These are phyloP conservation scores for Phytophthora cactorum DNA, from an alignment of 352 stramenopile species.

Conservation along the genomic window DNA sequence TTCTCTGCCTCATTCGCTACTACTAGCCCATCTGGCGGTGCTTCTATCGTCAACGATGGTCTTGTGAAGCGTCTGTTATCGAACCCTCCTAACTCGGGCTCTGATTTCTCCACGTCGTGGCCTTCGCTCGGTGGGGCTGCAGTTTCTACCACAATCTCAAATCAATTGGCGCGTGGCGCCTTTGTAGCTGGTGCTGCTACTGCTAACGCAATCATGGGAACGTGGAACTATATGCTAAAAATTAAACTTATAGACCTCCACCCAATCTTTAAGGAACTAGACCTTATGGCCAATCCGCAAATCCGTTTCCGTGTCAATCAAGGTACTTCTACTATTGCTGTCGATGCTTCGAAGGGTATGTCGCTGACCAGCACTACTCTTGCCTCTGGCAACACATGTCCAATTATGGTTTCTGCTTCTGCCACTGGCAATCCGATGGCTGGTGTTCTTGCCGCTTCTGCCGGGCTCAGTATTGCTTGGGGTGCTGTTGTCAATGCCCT, in stretches of 20 bases:
- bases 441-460: neutral
- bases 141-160: no score
- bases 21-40: neutral
- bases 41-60: neutral
- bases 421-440: neutral
- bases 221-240: neutral
- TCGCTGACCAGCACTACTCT: neutral
- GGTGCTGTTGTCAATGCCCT: neutral
- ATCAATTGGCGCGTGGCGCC: no score
- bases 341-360: neutral
- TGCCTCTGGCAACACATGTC: neutral
- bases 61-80: neutral
- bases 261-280: no score
- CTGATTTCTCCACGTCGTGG: neutral
- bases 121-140: neutral
- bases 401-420: neutral
- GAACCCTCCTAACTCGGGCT: neutral
- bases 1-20: neutral
- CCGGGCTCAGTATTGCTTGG: neutral
- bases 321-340: neutral
- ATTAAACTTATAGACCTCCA: no score
- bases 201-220: neutral
- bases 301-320: constrained; percentile 2
- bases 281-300: neutral
- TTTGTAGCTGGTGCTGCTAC: neutral